Base-by-base conservation (phyloP, 345 rosid species). In the Eutrema heterophyllum region DNA sequence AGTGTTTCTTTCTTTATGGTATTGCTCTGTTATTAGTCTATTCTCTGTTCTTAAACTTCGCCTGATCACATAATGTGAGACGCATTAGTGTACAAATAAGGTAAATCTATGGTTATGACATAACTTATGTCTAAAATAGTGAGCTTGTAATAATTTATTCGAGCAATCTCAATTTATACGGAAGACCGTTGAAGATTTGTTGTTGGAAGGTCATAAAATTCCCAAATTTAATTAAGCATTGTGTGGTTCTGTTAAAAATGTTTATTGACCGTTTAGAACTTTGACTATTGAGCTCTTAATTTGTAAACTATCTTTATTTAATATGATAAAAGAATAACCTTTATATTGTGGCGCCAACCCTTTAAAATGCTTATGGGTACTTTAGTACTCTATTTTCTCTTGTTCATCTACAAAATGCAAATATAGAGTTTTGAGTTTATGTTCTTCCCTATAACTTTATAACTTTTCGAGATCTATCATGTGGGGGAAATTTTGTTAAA, bases 61-160 rank as follows among this genome's bases (percentile, higher is more conserved):
- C 6, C 32, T 58, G 15, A 0, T 57, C 60, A 32, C 16, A 58
- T 58, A 45, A 58, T 58, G 60, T 57, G 51, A 73, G 64, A 57
- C 57, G 50, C 48, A 39, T 49, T 38, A 57, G 78, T 59, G 32
- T 24, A 67, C 57, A 58, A 67, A 75, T 74, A 74, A 58, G 38
- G 39, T 48, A 45, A 21, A 46, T 8, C 4, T 66, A 29, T 38
- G 63, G 38, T 33, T 72, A 24, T 41, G 29, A 21, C 24, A 21
- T 21, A 21, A 21, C 24, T 21, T 21, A 21, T 21, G 24, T 46
- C 46, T 52, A 30, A 1, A 30, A 30, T 30, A 30, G 24, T 21
- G 24, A 56, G 26, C 26, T 56, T 33, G 7, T 15, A 21, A 1
- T 21, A 21, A 33, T 9, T 56, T 32, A 40, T 55, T 15, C 7